phyloP scores from a whole-genome alignment of 306 rosid species.

The Lathyrus tuberosus region DNA sequence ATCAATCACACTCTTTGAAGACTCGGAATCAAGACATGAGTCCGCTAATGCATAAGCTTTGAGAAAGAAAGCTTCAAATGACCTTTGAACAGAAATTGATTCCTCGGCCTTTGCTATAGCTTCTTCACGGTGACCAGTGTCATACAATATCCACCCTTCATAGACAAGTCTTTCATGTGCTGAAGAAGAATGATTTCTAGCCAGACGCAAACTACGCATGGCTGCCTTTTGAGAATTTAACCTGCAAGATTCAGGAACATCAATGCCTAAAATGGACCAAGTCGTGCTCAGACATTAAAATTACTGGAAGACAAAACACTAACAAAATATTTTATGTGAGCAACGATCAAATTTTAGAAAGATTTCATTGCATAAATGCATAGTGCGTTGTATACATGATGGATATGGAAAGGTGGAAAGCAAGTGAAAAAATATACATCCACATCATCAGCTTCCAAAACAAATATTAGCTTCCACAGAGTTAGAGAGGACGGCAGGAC shows the following conservation, averaged over 20 bases:
- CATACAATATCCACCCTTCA: constrained; percentile 96
- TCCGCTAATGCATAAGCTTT: constrained; percentile 90
- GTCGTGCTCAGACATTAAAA: constrained; percentile 20
- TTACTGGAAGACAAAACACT: constrained; percentile 3
- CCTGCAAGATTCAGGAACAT: constrained; percentile 50
- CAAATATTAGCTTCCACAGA: constrained; percentile 24
- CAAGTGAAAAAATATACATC: not conserved
- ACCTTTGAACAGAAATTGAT: constrained; percentile 81
- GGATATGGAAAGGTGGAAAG: not conserved
- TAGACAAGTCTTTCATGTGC: constrained; percentile 83
- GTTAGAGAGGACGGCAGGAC: constrained; percentile 7
- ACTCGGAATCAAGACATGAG: constrained; percentile 68
- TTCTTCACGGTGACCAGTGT: constrained; percentile 90
- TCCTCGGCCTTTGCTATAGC: constrained; percentile 86
- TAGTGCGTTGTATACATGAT: constrained; percentile 5
- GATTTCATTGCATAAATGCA: constrained; percentile 8
- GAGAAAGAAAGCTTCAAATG: constrained; percentile 93
- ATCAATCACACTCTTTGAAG: constrained; percentile 65
- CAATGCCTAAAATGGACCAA: constrained; percentile 8
- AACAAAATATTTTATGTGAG: constrained; percentile 5
- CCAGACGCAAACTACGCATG: constrained; percentile 80
- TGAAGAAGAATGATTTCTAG: constrained; percentile 75
- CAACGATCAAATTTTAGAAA: constrained; percentile 15
- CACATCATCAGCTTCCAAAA: constrained; percentile 14
- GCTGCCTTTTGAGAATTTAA: constrained; percentile 92